Base-by-base conservation (phyloP, 2,329 filamentous ascomycete genomes). In the Keithomyces neogunnii region DNA sequence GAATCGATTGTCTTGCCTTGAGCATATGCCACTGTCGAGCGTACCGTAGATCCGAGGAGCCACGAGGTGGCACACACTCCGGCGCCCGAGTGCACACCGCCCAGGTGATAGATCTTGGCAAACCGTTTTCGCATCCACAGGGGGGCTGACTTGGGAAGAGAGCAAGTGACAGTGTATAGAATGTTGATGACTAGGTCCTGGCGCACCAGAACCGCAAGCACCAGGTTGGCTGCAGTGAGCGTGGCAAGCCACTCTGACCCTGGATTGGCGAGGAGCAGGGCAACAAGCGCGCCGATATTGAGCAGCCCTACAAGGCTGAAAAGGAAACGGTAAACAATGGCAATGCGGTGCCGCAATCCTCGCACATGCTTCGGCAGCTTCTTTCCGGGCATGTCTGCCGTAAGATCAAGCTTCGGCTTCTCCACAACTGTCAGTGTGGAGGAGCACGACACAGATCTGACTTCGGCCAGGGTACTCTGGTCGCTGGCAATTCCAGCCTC, bases 261-360 rank as follows among this genome's bases (percentile, higher is more conserved):
- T 35, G 66, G 54, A 28, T 60, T 60, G 44, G 68, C 58, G 48
- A 68, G 57, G 35, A 75, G 57, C 49, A 77, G 64, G 50, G 66
- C 64, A 56, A 71, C 60, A 48, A 78, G 67, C 32, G 75, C 77
- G 31, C 68, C 69, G 43, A 75, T 57, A 56, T 83, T 83, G 55
- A 68, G 60, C 38, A 80, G 56, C 53, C 76, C 72, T 32, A 79
- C 67, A 8, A 80, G 48, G 42, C 75, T 74, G 63, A 83, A 82
- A 7, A 83, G 72, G 4, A 75, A 72, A 28, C 80, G 73, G 57
- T 83, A 83, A 30, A 75, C 68, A 49, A 76, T 76, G 58, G 80
- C 69, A 51, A 79, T 62, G 32, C 70, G 69, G 59, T 71, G 66
- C 32, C 70, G 65, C 32, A 76, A 56, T 49, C 67, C 70, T 47